These are phyloP conservation scores for Pelargonium cotyledonis DNA, from an alignment of 441 rosid species.

Conservation along the genomic window DNA sequence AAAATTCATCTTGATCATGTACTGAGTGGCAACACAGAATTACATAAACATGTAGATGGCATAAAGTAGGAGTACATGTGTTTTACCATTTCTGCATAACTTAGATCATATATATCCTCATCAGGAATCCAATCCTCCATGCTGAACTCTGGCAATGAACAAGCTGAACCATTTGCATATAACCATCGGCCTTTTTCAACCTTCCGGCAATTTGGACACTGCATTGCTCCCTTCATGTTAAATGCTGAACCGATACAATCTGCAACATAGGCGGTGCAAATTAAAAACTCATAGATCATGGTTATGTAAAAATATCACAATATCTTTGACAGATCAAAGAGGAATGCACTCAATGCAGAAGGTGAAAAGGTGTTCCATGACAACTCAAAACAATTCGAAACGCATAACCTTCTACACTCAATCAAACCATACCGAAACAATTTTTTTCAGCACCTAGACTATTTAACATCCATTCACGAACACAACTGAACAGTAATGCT, in stretches of 20 bases:
- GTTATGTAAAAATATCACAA: not conserved
- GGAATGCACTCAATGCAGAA: not conserved
- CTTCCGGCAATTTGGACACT: conserved; percentile 90
- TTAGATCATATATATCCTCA: conserved; percentile 55
- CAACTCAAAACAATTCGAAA: not conserved
- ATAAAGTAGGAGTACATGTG: not conserved
- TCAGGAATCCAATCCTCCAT: conserved; percentile 71
- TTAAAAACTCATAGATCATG: not conserved
- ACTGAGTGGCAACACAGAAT: not conserved
- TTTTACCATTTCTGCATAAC: conserved; percentile 65
- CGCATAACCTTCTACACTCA: not conserved
- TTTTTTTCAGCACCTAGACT: no score
- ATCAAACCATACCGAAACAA: not conserved
- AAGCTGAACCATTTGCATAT: conserved; percentile 57
- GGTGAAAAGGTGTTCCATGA: not conserved
- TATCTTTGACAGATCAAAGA: conserved; percentile 2
- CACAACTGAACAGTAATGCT: conserved; percentile 1
- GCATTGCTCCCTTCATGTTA: conserved; percentile 85
- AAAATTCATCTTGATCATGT: not conserved
- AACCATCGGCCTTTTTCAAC: conserved; percentile 86
- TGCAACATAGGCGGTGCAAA: conserved; percentile 22
- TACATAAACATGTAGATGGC: not conserved
- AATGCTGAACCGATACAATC: conserved; percentile 96
- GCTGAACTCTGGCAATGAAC: conserved; percentile 51
- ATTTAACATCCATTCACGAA: not conserved